A percentile compares a stretch with the other conserved stretches of the same genome.
Conservation (phyloP, 305 asterid genomes). For the Solanum hybrid region DNA sequence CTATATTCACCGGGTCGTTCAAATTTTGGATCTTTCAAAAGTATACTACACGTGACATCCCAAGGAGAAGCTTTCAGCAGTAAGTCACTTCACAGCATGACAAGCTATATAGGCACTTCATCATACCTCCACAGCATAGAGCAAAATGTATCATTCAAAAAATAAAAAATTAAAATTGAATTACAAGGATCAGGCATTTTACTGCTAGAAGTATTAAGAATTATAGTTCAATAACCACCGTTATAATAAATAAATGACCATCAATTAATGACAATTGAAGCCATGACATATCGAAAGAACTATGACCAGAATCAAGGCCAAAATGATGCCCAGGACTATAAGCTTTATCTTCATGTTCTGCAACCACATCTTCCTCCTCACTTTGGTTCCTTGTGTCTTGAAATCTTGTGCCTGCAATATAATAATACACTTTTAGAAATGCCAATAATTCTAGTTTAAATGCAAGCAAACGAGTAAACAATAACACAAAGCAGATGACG, state of each 20-base stretch:
- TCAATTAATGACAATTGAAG: slow-evolving; percentile 37
- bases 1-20: neutral
- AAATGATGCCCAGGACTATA: slow-evolving; percentile 56
- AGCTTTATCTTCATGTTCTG: slow-evolving; percentile 82
- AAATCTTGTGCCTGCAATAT: slow-evolving; percentile 71
- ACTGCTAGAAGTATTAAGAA: slow-evolving; percentile 10
- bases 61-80: neutral
- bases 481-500: neutral
- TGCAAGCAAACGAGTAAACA: neutral
- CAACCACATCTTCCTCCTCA: slow-evolving; percentile 81
- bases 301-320: slow-evolving; percentile 64
- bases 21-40: neutral
- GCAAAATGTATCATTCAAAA: neutral
- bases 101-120: neutral
- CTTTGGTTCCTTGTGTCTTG: slow-evolving; percentile 68
- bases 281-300: slow-evolving; percentile 60
- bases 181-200: slow-evolving; percentile 12
- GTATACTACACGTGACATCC: neutral
- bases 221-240: slow-evolving; percentile 6
- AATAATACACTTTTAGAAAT: neutral
- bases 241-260: neutral
- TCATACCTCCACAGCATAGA: neutral
- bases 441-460: neutral
- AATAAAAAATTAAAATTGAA: neutral
- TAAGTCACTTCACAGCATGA: neutral